Base-by-base conservation (phyloP, 148 eudicot species). In the Simmondsia chinensis region DNA sequence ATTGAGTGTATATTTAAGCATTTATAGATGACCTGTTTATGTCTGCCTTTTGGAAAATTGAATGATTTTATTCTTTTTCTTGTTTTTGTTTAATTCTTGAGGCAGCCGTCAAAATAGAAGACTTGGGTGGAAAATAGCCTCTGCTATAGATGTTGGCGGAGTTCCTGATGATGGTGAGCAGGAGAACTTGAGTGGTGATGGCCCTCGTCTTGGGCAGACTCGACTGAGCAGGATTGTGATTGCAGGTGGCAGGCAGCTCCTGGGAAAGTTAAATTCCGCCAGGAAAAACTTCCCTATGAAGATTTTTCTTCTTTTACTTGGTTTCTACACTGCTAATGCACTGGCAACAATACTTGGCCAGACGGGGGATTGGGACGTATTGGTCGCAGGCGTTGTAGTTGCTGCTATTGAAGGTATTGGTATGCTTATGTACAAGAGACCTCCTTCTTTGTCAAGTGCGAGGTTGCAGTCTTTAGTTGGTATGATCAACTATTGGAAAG, bases 331-430 rank as follows among this genome's bases (percentile, higher is more conserved):
- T 0, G 97, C 97, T 22, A 89, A 89, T 50, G 97, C 97, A 2
- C 59, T 89, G 16, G 97, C 97, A 9, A 89, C 97, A 9, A 76
- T 89, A 65, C 82, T 89, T 7, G 97, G 97, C 7, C 97, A 89
- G 51, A 89, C 95, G 0, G 97, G 97, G 8, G 97, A 89, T 47
- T 89, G 97, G 97, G 97, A 89, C 36, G 95, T 89, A 3, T 52
- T 89, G 9, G 95, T 89, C 40, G 97, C 97, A 4, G 97, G 97
- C 33, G 75, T 89, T 6, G 95, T 89, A 23, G 95, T 89, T 28
- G 87, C 97, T 61, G 93, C 88, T 9, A 85, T 89, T n/a, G 97
- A 89, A 37, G 95, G 93, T 17, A 76, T 89, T 20, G 97, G 97
- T 38, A 72, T 76, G 87, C 77, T 89, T 15, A 81, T 89, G 97